A percentile compares a stretch with the other conserved stretches of the same genome.
Evolutionary conservation across 1,284 basidiomycete genomes (phyloP).

Genomic region (Malassezia sp.): DNA sequence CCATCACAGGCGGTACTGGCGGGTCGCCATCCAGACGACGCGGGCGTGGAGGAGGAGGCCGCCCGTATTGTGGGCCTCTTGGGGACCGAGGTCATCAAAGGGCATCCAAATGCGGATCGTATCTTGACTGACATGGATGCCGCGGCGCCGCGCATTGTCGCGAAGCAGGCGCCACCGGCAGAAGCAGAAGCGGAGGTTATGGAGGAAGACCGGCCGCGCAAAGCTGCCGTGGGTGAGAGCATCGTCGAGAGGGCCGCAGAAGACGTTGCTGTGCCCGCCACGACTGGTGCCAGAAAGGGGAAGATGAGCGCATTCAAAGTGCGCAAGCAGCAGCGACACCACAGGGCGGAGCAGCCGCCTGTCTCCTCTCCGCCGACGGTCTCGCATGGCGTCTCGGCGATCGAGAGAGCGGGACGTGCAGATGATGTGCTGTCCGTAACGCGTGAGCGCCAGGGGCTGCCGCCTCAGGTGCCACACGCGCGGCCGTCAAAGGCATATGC

Average conservation of each 20-base stretch:
- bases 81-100: constrained; percentile 33
- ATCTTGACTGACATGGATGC: constrained; percentile 14
- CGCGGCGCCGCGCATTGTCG: constrained; percentile 3
- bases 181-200: too few relatives aligned
- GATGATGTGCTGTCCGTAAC: constrained; percentile 24
- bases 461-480: constrained; percentile 36
- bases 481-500: constrained; percentile 41
- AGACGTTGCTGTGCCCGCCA: background rate
- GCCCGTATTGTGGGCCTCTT: constrained; percentile 35
- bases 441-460: constrained; percentile 25
- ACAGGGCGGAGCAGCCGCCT: background rate
- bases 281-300: constrained; percentile 9
- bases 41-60: constrained; percentile 38
- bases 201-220: constrained; percentile 9
- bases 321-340: constrained; percentile 22
- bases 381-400: constrained; percentile 34
- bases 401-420: constrained; percentile 26
- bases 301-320: constrained; percentile 34
- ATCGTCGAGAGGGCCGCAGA: constrained; percentile 7
- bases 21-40: constrained; percentile 28
- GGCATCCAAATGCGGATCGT: constrained; percentile 28
- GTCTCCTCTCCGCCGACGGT: constrained; percentile 17
- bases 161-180: constrained; percentile 1
- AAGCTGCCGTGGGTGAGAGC: constrained; percentile 4
- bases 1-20: constrained; percentile 5